A percentile compares a stretch with the other conserved stretches of the same genome.
Evolutionary conservation across 441 rosid species (phyloP).

Genomic region (Lagerstroemia fauriei): DNA sequence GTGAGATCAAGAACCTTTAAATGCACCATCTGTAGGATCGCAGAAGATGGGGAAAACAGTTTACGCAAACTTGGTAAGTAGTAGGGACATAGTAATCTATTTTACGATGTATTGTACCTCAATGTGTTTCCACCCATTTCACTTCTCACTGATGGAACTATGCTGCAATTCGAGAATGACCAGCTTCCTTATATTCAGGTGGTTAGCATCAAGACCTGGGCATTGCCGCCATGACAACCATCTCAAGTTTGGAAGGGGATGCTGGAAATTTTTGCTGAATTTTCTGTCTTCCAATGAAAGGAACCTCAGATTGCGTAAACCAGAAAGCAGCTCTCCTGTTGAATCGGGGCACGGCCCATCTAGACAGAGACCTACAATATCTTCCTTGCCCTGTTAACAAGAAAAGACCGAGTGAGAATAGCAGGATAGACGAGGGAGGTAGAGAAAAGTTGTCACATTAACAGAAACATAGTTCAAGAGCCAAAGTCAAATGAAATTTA

Average conservation of each 20-base stretch:
- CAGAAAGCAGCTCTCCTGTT: not conserved
- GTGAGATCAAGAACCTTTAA: conserved; percentile 9
- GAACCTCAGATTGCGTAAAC: not conserved
- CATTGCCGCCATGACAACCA: conserved; percentile 2
- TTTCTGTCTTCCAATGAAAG: not conserved
- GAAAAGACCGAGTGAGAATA: not conserved
- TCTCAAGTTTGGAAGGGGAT: not conserved
- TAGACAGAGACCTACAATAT: not conserved
- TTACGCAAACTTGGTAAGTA: not conserved
- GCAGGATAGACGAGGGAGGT: too few species aligned
- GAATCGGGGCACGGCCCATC: not conserved
- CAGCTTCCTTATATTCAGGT: not conserved
- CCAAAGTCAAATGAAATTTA: not conserved
- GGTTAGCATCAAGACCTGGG: not conserved
- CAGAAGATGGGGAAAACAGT: not conserved
- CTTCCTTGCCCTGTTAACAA: not conserved
- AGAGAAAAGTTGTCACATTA: not conserved
- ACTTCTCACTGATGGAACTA: conserved; percentile 9
- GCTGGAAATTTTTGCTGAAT: not conserved
- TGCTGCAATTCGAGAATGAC: conserved; percentile 6
- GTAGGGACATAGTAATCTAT: too few species aligned
- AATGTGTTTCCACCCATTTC: conserved; percentile 18
- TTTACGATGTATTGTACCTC: not conserved
- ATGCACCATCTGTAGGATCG: not conserved
- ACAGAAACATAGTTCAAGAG: not conserved